Evolutionary conservation across 805 yeast species (phyloP), one percentile per base, ranked within the genome.

Genomic region (Zygotorulaspora sp.): DNA sequence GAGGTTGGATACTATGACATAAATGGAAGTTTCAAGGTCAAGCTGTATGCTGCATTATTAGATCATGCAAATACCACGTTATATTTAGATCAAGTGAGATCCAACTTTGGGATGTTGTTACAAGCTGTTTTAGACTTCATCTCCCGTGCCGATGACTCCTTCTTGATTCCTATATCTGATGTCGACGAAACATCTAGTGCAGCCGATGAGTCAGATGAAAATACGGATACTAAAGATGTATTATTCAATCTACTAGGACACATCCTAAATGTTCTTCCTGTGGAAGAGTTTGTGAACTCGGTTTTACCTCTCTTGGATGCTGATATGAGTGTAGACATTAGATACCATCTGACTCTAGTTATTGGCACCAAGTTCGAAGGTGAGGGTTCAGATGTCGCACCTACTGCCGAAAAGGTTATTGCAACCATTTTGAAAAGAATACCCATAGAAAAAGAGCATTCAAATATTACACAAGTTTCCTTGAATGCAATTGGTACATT

Each of bases 221-320:
- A 48, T 13, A 36, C 44, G 11, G 66, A 62, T 23, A 62, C 70
- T 16, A 62, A 70, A 13, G 58, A 54, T 29, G 67, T 65, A 22
- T 62, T 80, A 36, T 77, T 77, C 55, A 70, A 67, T 18, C 61
- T 85, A 35, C 67, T 90, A 46, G 75, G 78, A 22, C 75, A 75
- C 47, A 65, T 80, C 45, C 65, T 90, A 42, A 77, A 78, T 41
- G 67, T 87, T 44, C 66, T 90, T 36, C 96, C 97, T 20, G 74
- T 88, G 46, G 72, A 72, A 44, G 74, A 77, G 47, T 89, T 85
- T 57, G 80, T 82, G 19, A 66, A 70, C 12, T 76, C 95, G 1
- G 71, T 83, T 16, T 64, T 72, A 18, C 65, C 68, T 6, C 53
- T 78, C 34, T 40, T 62, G 30, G 41, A 43, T 6, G 49, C 46